Conservation (phyloP, 2,329 filamentous ascomycete genomes). For the Colletotrichum musicola region DNA sequence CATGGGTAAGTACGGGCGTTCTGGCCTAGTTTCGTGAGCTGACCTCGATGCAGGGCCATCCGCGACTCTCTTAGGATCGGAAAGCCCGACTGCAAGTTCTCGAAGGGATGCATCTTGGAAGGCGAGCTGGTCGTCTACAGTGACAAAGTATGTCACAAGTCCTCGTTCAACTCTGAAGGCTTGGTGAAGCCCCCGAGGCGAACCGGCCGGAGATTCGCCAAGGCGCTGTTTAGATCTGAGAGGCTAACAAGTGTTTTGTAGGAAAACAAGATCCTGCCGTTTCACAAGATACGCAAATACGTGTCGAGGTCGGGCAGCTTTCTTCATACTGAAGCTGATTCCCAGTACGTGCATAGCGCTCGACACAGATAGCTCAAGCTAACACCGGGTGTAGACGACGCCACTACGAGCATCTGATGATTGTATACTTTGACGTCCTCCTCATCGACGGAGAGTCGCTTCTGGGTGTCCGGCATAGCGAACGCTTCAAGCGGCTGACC, state of each 20-base stretch:
- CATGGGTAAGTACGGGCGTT: constrained; percentile 59
- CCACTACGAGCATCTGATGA: constrained; percentile 69
- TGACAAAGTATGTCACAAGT: constrained; percentile 60
- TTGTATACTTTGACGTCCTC: constrained; percentile 71
- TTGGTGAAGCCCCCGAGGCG: too few species aligned
- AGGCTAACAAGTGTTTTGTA: constrained; percentile 45
- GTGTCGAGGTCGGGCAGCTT: constrained; percentile 79
- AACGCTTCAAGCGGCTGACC: constrained; percentile 71
- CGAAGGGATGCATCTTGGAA: constrained; percentile 79
- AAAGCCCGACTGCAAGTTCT: constrained; percentile 68
- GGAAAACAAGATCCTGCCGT: constrained; percentile 75
- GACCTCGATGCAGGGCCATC: constrained; percentile 61
- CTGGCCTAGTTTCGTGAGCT: constrained; percentile 27
- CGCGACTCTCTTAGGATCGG: constrained; percentile 74
- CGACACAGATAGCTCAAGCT: background rate
- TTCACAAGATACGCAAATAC: constrained; percentile 86
- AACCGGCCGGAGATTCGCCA: too few species aligned
- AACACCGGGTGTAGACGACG: constrained; percentile 52
- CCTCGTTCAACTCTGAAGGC: background rate
- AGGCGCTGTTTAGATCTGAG: background rate
- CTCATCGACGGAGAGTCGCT: constrained; percentile 67
- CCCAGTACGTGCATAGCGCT: constrained; percentile 62
- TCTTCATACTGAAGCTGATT: constrained; percentile 77
- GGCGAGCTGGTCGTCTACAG: constrained; percentile 87
- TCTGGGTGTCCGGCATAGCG: constrained; percentile 64